Base-by-base conservation (phyloP, 768 basidiomycete genomes). In the Hortiboletus flavorubellus region DNA sequence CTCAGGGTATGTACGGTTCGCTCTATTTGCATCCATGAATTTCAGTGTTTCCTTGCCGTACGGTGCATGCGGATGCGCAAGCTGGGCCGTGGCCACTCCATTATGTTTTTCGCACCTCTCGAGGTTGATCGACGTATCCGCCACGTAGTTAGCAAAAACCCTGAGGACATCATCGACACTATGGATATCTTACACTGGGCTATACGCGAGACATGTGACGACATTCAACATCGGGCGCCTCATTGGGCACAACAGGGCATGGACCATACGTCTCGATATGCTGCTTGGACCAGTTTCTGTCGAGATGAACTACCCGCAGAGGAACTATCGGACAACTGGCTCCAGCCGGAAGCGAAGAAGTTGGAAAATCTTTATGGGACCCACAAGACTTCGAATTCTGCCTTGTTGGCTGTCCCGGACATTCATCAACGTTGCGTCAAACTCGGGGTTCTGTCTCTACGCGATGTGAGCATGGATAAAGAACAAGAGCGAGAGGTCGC, bases 21-120 rank as follows among this genome's bases (percentile, higher is more conserved):
- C 23, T 5, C 2, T 4, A 5, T 8, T 14, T 5, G 7, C 0
- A 15, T 16, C 6, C 35, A 16, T 0, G 15, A 40, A 37, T 45
- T n/a, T 33, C 5, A 40, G 5, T 47, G 5, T 23, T 9, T 12
- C 2, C 43, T 3, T 5, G 7, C n/a, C 3, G 23, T 21, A 80
- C 80, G 79, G 4, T 81, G 80, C 51, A 81, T 81, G 80, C 70
- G 80, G 12, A 79, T 81, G 80, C 72, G 80, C 3, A 71, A 74
- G 59, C 69, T 81, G 1, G 80, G 80, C 12, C 61, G 66, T 10
- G 76, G 75, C 0, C 80, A 81, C 51, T 76, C 79, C 2, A 61
- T 80, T n/a, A 64, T 76, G 51, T 80, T 81, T 59, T 76, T 78
- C 44, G 79, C 76, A 10, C 73, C 80, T 8, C 59, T 63, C 0